These are phyloP conservation scores for Coemansia sp. DNA, from an alignment of 192 early-diverging fungal species.

Conservation along the genomic window DNA sequence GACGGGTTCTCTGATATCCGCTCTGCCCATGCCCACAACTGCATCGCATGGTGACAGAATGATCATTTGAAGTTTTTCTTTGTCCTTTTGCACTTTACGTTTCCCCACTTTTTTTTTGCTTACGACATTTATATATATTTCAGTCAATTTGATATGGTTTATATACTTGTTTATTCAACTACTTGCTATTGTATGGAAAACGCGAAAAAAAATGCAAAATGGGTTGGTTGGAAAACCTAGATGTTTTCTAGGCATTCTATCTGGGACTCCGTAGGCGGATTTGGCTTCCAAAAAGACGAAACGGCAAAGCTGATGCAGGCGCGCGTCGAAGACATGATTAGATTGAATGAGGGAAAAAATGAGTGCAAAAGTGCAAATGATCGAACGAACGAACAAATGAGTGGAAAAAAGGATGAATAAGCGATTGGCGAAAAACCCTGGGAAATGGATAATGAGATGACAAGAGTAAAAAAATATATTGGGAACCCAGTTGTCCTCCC, in stretches of 20 bases:
- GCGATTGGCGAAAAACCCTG: too few species aligned
- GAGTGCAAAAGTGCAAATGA: background rate
- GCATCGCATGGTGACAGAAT: constrained; percentile 18
- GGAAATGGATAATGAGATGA: too few species aligned
- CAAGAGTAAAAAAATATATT: too few species aligned
- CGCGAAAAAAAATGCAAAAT: background rate
- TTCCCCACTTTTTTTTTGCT: background rate
- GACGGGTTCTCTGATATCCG: constrained; percentile 33
- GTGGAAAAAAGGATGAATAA: background rate
- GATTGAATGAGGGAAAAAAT: background rate
- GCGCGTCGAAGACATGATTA: background rate
- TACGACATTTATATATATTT: constrained; percentile 1
- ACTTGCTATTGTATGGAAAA: too few species aligned
- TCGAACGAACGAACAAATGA: background rate
- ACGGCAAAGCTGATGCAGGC: background rate
- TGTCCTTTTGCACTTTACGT: background rate
- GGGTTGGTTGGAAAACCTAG: constrained; percentile 1
- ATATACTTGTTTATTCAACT: background rate
- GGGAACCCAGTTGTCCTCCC: too few species aligned
- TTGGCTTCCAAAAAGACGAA: constrained; percentile 17
- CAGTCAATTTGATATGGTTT: background rate
- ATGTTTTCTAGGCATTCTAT: constrained; percentile 14
- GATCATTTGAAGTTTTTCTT: constrained; percentile 21
- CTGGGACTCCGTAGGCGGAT: constrained; percentile 20
- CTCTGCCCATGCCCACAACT: constrained; percentile 35